Percentiles rank a stretch among this genome's conserved stretches.
Evolutionary conservation across 2,329 filamentous ascomycete species (phyloP).

Genomic region (Aspergillus fumigatus): DNA sequence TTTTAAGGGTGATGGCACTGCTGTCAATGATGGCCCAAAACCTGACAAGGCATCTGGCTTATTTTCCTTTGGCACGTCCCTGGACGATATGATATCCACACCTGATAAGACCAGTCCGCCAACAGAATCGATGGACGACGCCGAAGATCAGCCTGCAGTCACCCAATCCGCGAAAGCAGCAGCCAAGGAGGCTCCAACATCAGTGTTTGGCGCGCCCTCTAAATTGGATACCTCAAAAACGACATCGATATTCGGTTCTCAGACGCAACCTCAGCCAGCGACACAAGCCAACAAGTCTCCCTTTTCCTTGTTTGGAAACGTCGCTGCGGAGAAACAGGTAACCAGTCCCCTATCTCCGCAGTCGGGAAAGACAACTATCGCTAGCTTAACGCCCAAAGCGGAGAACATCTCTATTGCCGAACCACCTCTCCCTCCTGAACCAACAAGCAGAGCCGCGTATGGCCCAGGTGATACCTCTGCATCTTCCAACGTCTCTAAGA

Average conservation of each 20-base stretch:
- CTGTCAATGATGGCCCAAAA: conserved; percentile 38
- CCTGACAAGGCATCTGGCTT: conserved; percentile 30
- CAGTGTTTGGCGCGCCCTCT: conserved; percentile 25
- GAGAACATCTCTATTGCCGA: conserved; percentile 29
- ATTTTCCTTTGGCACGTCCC: conserved; percentile 36
- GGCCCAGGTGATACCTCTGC: conserved; percentile 47
- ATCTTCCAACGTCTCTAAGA: conserved; percentile 41
- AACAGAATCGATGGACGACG: conserved; percentile 36
- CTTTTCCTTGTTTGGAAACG: conserved; percentile 28
- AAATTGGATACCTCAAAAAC: conserved; percentile 21
- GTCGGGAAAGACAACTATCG: conserved; percentile 29
- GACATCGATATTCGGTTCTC: conserved; percentile 29
- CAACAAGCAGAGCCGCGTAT: conserved; percentile 44
- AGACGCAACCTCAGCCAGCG: conserved; percentile 22
- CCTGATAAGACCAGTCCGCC: conserved; percentile 29
- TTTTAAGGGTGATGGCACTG: conserved; percentile 41
- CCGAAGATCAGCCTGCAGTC: conserved; percentile 24
- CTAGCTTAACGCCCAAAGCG: conserved; percentile 29
- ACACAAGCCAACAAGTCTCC: conserved; percentile 27
- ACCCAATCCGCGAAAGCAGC: conserved; percentile 19
- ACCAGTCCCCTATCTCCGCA: conserved; percentile 27
- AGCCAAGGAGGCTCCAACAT: conserved; percentile 15
- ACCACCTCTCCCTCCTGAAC: conserved; percentile 43
- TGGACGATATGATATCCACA: conserved; percentile 39
- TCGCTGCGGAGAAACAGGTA: conserved; percentile 18